These are phyloP conservation scores for Meyerozyma smithsonii DNA, from an alignment of 1,139 yeast species.

Conservation along the genomic window DNA sequence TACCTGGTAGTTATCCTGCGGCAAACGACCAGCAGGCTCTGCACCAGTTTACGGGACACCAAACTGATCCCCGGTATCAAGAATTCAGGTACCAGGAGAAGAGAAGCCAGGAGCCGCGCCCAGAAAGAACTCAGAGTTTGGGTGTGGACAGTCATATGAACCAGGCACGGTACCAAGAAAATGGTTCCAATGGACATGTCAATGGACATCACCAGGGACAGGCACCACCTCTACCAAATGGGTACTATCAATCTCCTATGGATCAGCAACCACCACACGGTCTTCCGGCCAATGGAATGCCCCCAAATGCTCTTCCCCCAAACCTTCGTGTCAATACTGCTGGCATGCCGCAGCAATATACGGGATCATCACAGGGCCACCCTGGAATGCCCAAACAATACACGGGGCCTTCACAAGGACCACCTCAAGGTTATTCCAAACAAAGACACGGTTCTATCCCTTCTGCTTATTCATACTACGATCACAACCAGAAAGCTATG, in stretches of 20 bases:
- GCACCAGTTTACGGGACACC: background rate
- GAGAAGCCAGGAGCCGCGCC: background rate
- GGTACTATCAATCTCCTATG: slow-evolving; percentile 13
- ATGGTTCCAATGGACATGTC: background rate
- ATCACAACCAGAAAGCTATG: slow-evolving; percentile 2
- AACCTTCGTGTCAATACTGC: slow-evolving; percentile 15
- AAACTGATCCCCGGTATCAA: background rate
- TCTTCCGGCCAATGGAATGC: slow-evolving; percentile 31
- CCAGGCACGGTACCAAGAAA: background rate
- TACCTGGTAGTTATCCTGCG: background rate
- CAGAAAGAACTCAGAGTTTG: background rate
- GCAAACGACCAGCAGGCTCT: background rate
- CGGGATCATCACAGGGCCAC: slow-evolving; percentile 5
- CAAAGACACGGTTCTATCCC: slow-evolving; percentile 16
- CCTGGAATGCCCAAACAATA: background rate
- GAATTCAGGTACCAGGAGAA: background rate
- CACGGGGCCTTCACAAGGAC: slow-evolving; percentile 5
- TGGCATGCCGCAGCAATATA: background rate
- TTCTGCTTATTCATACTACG: slow-evolving; percentile 12
- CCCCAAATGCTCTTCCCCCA: slow-evolving; percentile 25
- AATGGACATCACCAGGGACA: background rate
- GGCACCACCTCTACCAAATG: slow-evolving; percentile 6
- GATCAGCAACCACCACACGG: slow-evolving; percentile 37
- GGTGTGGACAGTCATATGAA: background rate
- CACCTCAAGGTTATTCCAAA: slow-evolving; percentile 6